Conservation (phyloP, 768 basidiomycete species). For the Suillus weaverae region DNA sequence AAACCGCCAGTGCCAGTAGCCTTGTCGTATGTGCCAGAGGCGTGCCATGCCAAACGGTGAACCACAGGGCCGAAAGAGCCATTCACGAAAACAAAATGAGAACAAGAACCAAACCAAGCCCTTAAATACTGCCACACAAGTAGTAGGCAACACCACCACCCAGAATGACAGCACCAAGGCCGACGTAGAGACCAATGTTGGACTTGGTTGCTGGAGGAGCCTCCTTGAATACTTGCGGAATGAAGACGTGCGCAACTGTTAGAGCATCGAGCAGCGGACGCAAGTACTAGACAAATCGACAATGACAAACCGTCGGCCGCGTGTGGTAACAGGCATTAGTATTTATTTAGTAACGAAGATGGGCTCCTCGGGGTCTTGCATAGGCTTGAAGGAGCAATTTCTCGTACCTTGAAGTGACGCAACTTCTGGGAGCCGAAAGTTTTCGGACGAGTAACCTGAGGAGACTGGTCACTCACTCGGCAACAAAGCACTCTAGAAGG, state of each 20-base stretch:
- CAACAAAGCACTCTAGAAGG: not conserved
- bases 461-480: not conserved
- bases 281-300: too few relatives aligned
- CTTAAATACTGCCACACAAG: conserved; percentile 38
- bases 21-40: conserved; percentile 92
- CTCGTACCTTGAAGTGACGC: not conserved
- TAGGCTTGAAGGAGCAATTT: too few relatives aligned
- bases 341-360: too few relatives aligned
- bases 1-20: conserved; percentile 69
- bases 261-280: too few relatives aligned
- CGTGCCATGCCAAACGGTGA: conserved; percentile 91
- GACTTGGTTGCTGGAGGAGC: conserved; percentile 46
- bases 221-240: conserved; percentile 60
- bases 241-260: conserved; percentile 37
- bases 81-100: conserved; percentile 43
- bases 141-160: conserved; percentile 68
- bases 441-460: not conserved
- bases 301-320: too few relatives aligned
- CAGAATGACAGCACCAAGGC: conserved; percentile 58
- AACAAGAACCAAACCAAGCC: not conserved
- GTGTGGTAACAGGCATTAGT: too few relatives aligned
- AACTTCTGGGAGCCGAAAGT: not conserved
- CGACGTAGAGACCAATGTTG: conserved; percentile 58
- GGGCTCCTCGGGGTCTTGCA: too few relatives aligned
- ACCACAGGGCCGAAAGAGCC: conserved; percentile 88